Conservation (phyloP, 768 basidiomycete species). For the Floccularia luteovirens region DNA sequence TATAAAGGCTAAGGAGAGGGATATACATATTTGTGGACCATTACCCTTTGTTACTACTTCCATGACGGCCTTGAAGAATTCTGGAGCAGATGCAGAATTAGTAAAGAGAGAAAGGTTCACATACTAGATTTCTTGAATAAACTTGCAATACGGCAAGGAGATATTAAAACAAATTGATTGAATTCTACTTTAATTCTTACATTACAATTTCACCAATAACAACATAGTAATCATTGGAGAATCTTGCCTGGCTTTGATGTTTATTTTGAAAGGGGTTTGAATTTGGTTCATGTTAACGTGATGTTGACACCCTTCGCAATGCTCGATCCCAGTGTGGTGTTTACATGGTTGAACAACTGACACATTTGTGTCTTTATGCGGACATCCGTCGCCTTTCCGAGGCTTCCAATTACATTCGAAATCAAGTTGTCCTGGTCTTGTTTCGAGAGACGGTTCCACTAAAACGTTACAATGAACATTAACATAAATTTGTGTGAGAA, state of each 20-base stretch:
- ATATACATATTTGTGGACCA: conserved; percentile 7
- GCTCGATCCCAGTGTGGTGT: conserved; percentile 22
- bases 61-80: conserved; percentile 7
- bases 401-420: conserved; percentile 27
- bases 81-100: conserved; percentile 6
- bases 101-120: conserved; percentile 10
- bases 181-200: no score
- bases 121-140: conserved; percentile 1
- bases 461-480: background rate
- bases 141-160: background rate
- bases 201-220: no score
- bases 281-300: conserved; percentile 4
- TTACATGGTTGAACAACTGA: conserved; percentile 27
- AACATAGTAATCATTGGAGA: no score
- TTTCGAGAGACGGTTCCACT: conserved; percentile 24
- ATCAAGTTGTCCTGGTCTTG: conserved; percentile 27
- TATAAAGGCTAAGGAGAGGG: conserved; percentile 2
- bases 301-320: conserved; percentile 24
- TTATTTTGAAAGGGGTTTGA: no score
- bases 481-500: background rate
- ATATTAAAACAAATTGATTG: background rate
- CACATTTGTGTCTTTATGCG: conserved; percentile 21
- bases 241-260: no score
- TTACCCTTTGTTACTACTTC: conserved; percentile 3
- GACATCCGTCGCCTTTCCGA: conserved; percentile 21